phyloP scores from a whole-genome alignment of 2,329 filamentous ascomycete genomes.

The Trichoderma oligosporum region DNA sequence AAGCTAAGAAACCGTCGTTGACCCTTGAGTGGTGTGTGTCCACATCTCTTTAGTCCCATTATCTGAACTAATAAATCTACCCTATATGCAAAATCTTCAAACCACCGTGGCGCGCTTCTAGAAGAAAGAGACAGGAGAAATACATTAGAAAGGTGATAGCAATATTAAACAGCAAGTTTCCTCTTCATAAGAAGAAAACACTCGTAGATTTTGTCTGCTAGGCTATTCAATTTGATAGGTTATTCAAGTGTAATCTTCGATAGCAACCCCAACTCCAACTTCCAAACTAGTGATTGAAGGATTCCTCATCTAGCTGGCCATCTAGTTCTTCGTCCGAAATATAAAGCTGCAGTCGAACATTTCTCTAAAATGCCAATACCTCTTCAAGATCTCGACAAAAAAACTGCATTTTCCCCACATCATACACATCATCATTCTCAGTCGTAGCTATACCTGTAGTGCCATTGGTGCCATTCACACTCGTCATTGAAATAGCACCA shows the following conservation, averaged over 20 bases:
- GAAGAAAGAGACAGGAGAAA: too few species aligned
- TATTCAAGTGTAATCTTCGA: too few species aligned
- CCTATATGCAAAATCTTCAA: background rate
- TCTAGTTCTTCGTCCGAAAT: conserved; percentile 34
- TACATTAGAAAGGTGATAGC: too few species aligned
- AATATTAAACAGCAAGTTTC: too few species aligned
- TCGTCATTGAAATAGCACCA: background rate
- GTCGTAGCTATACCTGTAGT: background rate
- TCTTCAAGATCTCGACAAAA: conserved; percentile 25
- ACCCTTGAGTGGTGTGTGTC: too few species aligned
- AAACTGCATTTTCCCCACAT: background rate
- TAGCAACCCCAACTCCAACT: too few species aligned
- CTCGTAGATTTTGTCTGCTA: too few species aligned
- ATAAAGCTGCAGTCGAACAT: conserved; percentile 30
- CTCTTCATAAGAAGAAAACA: too few species aligned
- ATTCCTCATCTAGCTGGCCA: background rate
- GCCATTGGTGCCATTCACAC: background rate
- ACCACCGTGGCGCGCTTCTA: too few species aligned
- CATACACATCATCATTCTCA: background rate
- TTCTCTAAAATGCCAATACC: conserved; percentile 32
- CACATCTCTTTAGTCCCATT: background rate
- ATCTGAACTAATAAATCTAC: background rate
- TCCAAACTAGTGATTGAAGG: too few species aligned
- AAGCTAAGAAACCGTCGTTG: background rate
- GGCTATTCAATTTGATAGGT: too few species aligned